Evolutionary conservation across 2,329 filamentous ascomycete species (phyloP).

Genomic region (Trichoderma guizhouense): DNA sequence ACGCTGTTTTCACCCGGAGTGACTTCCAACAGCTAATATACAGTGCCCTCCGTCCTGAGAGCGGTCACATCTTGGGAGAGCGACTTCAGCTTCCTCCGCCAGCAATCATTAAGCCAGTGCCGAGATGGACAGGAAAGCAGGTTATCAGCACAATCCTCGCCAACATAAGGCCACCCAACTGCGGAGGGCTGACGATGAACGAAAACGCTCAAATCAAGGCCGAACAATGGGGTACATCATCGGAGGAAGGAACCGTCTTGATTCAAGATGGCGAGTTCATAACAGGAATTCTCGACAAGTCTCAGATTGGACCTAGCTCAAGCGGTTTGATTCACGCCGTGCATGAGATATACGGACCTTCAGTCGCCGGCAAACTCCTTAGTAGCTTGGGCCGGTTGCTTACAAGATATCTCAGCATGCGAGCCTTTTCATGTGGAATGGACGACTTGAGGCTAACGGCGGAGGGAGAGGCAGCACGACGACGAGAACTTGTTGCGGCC

Average conservation of each 20-base stretch:
- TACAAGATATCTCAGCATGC: slow-evolving; percentile 86
- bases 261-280: slow-evolving; percentile 86
- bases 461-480: slow-evolving; percentile 70
- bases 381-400: slow-evolving; percentile 86
- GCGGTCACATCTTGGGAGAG: slow-evolving; percentile 79
- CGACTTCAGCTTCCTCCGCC: slow-evolving; percentile 78
- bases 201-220: slow-evolving; percentile 75
- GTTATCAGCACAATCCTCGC: slow-evolving; percentile 88
- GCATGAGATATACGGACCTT: slow-evolving; percentile 89
- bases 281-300: slow-evolving; percentile 90
- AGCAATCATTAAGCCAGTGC: slow-evolving; percentile 74
- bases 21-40: slow-evolving; percentile 96
- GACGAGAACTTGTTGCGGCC: slow-evolving; percentile 65
- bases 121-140: slow-evolving; percentile 94
- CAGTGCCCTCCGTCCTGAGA: slow-evolving; percentile 82
- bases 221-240: slow-evolving; percentile 68
- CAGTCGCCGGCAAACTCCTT: slow-evolving; percentile 78
- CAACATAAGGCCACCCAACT: slow-evolving; percentile 79
- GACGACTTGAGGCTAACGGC: slow-evolving; percentile 86
- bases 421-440: slow-evolving; percentile 95
- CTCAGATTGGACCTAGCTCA: slow-evolving; percentile 82
- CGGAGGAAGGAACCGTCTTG: slow-evolving; percentile 76
- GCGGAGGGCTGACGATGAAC: slow-evolving; percentile 72
- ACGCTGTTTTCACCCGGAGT: slow-evolving; percentile 83
- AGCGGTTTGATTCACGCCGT: slow-evolving; percentile 89